phyloP scores from a whole-genome alignment of 148 eudicot species.

The Vaccinium corymbosum region DNA sequence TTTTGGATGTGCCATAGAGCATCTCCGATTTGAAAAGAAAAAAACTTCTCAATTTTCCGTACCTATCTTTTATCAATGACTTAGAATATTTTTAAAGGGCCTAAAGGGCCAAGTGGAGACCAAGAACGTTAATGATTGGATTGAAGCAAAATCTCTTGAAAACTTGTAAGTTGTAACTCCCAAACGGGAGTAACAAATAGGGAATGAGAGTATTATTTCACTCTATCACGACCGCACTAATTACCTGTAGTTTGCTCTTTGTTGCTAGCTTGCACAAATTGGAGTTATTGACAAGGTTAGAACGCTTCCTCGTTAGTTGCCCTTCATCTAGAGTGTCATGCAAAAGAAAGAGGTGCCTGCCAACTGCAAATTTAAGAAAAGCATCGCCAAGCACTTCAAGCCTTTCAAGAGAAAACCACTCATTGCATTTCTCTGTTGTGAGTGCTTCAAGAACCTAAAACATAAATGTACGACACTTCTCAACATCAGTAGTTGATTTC shows the following conservation, averaged over 20 bases:
- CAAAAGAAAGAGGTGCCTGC: conserved; percentile 75
- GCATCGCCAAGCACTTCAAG: conserved; percentile 98
- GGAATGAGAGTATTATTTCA: not conserved
- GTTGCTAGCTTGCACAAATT: conserved; percentile 71
- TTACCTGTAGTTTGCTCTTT: conserved; percentile 65
- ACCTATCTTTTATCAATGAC: not conserved
- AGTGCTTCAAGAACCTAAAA: conserved; percentile 90
- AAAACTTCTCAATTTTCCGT: not conserved
- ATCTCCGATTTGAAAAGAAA: not conserved
- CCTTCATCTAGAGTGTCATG: conserved; percentile 82
- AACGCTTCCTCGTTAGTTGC: conserved; percentile 85
- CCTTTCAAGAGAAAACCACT: conserved; percentile 86
- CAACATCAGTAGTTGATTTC: not conserved
- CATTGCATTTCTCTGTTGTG: conserved; percentile 83
- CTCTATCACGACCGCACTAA: conserved; percentile 5
- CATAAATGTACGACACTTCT: conserved; percentile 11
- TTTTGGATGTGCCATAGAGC: not conserved
- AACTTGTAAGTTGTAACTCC: not conserved
- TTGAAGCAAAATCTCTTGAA: not conserved
- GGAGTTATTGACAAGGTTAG: conserved; percentile 69
- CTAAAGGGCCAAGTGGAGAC: not conserved
- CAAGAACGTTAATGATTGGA: not conserved
- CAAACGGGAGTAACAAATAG: not conserved
- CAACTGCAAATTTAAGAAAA: conserved; percentile 92
- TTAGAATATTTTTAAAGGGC: not conserved